These are phyloP conservation scores for Cryptococcus deneoformans DNA, from an alignment of 1,284 basidiomycete species.

Conservation along the genomic window DNA sequence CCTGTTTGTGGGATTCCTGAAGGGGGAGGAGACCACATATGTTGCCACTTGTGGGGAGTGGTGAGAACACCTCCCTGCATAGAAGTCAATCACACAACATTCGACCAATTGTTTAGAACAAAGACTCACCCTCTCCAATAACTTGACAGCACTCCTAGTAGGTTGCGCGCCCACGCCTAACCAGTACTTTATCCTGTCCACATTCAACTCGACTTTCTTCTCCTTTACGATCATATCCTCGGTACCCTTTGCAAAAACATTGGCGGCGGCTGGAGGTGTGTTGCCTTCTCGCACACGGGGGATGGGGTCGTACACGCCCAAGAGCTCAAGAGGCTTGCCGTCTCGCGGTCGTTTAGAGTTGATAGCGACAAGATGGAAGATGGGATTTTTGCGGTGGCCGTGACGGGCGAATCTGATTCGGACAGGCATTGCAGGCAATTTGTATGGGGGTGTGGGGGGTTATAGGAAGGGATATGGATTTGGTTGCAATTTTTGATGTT, in stretches of 20 bases:
- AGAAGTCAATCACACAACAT: not conserved
- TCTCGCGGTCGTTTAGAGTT: slow-evolving; percentile 71
- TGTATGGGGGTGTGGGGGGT: not conserved
- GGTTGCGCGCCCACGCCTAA: slow-evolving; percentile 79
- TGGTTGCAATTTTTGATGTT: no score
- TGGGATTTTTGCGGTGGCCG: slow-evolving; percentile 72
- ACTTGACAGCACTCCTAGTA: slow-evolving; percentile 68
- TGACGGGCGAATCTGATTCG: slow-evolving; percentile 83
- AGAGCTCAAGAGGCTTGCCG: slow-evolving; percentile 83
- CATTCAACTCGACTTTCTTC: slow-evolving; percentile 87
- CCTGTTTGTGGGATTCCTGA: not conserved
- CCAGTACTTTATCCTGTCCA: slow-evolving; percentile 88
- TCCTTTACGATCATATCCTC: slow-evolving; percentile 38
- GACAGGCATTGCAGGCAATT: slow-evolving; percentile 59
- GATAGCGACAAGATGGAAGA: slow-evolving; percentile 83
- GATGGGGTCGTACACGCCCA: slow-evolving; percentile 81
- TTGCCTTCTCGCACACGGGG: slow-evolving; percentile 28
- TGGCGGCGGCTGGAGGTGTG: slow-evolving; percentile 23
- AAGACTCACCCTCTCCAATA: slow-evolving; percentile 73
- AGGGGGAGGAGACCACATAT: slow-evolving; percentile 28
- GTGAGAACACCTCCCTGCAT: slow-evolving; percentile 38
- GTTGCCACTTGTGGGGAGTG: slow-evolving; percentile 42
- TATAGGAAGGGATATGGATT: not conserved
- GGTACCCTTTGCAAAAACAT: slow-evolving; percentile 41
- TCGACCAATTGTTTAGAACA: not conserved